These are phyloP conservation scores for Floccularia luteovirens DNA, from an alignment of 768 basidiomycete genomes.

Conservation along the genomic window DNA sequence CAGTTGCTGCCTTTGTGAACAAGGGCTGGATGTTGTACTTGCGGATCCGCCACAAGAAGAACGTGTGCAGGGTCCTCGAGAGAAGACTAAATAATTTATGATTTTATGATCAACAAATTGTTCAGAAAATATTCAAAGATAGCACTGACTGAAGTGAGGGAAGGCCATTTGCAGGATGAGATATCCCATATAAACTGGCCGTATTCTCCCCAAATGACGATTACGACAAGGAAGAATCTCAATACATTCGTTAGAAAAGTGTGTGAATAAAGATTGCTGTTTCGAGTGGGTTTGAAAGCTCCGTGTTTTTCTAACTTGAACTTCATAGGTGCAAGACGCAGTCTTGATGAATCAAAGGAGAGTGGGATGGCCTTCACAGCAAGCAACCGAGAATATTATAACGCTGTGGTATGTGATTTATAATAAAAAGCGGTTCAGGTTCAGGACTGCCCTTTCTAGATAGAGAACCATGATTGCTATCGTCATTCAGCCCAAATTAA, in stretches of 20 bases:
- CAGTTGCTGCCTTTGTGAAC: slow-evolving; percentile 31
- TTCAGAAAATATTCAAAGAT: neutral
- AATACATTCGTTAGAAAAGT: slow-evolving; percentile 31
- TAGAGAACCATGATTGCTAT: no score
- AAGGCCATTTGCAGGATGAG: slow-evolving; percentile 56
- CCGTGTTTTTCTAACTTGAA: no score
- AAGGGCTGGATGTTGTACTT: slow-evolving; percentile 38
- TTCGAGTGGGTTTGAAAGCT: no score
- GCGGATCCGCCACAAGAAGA: slow-evolving; percentile 64
- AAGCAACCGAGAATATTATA: no score
- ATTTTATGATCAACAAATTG: slow-evolving; percentile 2
- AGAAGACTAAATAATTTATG: slow-evolving; percentile 4
- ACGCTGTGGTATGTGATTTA: no score
- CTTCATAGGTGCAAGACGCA: no score
- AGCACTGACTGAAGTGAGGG: slow-evolving; percentile 18
- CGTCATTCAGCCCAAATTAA: no score
- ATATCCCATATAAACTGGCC: slow-evolving; percentile 52
- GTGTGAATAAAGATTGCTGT: slow-evolving; percentile 19
- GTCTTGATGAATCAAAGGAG: no score
- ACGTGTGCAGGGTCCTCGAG: slow-evolving; percentile 39
- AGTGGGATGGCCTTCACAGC: no score
- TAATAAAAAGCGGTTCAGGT: no score
- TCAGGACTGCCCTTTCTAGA: no score
- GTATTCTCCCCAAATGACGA: slow-evolving; percentile 61
- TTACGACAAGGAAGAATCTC: slow-evolving; percentile 43